These are phyloP conservation scores for Corylus avellana DNA, from an alignment of 306 rosid species.

Conservation along the genomic window DNA sequence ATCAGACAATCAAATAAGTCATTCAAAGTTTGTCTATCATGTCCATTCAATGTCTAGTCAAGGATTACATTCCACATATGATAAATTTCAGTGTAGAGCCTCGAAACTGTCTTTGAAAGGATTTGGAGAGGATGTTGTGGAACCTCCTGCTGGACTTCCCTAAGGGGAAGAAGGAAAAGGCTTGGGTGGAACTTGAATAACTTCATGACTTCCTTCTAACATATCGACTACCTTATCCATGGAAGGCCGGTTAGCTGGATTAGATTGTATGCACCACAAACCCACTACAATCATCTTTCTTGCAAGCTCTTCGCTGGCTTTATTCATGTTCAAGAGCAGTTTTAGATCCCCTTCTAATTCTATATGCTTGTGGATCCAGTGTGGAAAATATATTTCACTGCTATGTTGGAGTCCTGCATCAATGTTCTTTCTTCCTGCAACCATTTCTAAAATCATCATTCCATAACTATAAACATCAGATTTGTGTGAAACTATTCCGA, in stretches of 20 bases:
- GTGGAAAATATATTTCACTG: constrained; percentile 27
- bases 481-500: constrained; percentile 36
- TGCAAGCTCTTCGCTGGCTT: too few relatives aligned
- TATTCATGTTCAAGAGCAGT: too few relatives aligned
- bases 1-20: not conserved
- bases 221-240: not conserved
- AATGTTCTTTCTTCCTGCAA: constrained; percentile 36
- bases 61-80: not conserved
- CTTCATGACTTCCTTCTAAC: too few relatives aligned
- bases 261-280: not conserved
- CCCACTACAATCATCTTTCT: too few relatives aligned
- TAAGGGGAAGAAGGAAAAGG: too few relatives aligned
- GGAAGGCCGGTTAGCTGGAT: not conserved
- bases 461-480: constrained; percentile 46
- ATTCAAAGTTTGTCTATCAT: not conserved
- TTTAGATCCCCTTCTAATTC: too few relatives aligned
- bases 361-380: too few relatives aligned
- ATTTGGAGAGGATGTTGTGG: not conserved
- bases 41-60: not conserved
- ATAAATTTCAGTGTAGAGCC: not conserved
- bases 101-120: not conserved
- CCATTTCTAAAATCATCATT: constrained; percentile 39
- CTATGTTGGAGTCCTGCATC: constrained; percentile 4
- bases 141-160: too few relatives aligned
- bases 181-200: too few relatives aligned